phyloP scores from a whole-genome alignment of 352 stramenopile species.

The Phytophthora capsici region DNA sequence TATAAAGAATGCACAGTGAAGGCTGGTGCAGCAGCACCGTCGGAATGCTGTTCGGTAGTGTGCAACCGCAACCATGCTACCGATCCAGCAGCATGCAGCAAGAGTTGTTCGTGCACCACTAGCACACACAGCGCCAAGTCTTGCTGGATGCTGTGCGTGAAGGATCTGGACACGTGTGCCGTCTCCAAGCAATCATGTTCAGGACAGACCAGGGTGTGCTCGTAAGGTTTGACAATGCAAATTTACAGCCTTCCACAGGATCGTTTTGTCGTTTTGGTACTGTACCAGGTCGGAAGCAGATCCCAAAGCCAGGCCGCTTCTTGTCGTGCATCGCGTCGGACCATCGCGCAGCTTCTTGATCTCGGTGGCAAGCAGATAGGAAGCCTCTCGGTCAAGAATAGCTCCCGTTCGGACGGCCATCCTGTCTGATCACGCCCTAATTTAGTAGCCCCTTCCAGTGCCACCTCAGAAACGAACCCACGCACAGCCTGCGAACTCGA shows the following conservation, averaged over 20 bases:
- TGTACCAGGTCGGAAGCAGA: constrained; percentile 23
- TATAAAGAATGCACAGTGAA: constrained; percentile 43
- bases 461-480: constrained; percentile 20
- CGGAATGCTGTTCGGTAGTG: constrained; percentile 39
- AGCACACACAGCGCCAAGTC: constrained; percentile 34
- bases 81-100: constrained; percentile 28
- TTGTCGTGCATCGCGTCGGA: constrained; percentile 32
- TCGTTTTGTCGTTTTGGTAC: constrained; percentile 7
- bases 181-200: constrained; percentile 40
- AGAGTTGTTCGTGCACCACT: constrained; percentile 34
- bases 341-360: constrained; percentile 1
- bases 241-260: neutral
- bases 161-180: constrained; percentile 41
- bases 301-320: constrained; percentile 27
- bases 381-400: constrained; percentile 18
- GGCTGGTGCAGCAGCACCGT: constrained; percentile 25
- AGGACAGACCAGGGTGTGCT: constrained; percentile 36
- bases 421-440: constrained; percentile 7
- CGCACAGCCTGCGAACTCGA: neutral
- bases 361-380: constrained; percentile 15
- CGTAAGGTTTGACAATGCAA: neutral
- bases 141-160: constrained; percentile 69
- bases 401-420: neutral
- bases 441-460: constrained; percentile 7
- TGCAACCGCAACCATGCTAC: constrained; percentile 51